A percentile compares a stretch with the other conserved stretches of the same genome.
Conservation (phyloP, 163 green algal genomes). For the Scenedesmus sp. region DNA sequence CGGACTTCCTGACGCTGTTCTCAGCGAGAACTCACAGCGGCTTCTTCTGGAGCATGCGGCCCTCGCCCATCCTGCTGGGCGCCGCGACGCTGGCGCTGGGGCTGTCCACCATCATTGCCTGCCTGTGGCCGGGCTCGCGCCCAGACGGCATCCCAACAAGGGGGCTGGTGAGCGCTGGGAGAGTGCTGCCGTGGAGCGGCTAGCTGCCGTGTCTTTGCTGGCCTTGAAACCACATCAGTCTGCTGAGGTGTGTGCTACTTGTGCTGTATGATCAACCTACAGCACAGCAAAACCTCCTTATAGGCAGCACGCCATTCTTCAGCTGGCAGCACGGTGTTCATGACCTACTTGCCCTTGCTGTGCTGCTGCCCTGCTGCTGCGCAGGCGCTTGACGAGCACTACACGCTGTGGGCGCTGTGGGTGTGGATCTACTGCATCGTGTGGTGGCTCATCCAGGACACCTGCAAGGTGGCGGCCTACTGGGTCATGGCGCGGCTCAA, state of each 20-base stretch:
- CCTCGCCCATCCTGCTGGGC: slow-evolving; percentile 69
- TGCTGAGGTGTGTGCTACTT: too few relatives aligned
- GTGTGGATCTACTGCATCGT: slow-evolving; percentile 89
- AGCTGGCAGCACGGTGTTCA: too few relatives aligned
- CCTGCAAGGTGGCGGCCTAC: slow-evolving; percentile 69
- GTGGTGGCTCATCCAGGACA: slow-evolving; percentile 87
- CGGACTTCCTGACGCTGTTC: slow-evolving; percentile 92
- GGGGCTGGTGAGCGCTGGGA: slow-evolving; percentile 28
- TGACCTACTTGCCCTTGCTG: neutral
- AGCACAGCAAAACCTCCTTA: too few relatives aligned
- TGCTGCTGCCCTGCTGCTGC: neutral
- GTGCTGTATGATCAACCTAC: too few relatives aligned
- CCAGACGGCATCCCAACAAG: slow-evolving; percentile 54
- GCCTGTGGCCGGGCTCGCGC: slow-evolving; percentile 73
- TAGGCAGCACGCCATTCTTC: too few relatives aligned
- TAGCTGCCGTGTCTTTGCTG: neutral
- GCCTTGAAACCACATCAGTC: too few relatives aligned
- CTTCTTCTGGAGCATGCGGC: slow-evolving; percentile 75
- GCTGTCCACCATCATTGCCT: slow-evolving; percentile 79
- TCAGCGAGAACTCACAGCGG: slow-evolving; percentile 75
- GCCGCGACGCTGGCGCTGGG: slow-evolving; percentile 68
- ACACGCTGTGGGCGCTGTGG: slow-evolving; percentile 78
- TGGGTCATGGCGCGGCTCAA: slow-evolving; percentile 69
- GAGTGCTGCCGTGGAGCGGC: neutral
- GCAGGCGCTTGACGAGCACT: slow-evolving; percentile 35